A percentile compares a stretch with the other conserved stretches of the same genome.
Evolutionary conservation across 192 early-diverging fungal species (phyloP).

Genomic region (Rhizoclosmatium globosum): DNA sequence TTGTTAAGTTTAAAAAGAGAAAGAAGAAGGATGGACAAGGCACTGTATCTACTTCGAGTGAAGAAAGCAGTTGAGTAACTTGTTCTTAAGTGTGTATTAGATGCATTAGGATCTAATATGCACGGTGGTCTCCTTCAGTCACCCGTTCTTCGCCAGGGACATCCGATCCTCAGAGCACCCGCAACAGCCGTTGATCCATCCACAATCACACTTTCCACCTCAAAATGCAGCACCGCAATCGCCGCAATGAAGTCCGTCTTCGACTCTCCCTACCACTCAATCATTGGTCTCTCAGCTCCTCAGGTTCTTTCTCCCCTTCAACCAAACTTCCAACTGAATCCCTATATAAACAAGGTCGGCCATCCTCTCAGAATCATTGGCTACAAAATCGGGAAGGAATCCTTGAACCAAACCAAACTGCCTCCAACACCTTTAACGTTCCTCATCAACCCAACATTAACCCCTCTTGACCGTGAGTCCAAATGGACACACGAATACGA

Average conservation of each 20-base stretch:
- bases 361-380: constrained; percentile 57
- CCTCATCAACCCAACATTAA: constrained; percentile 56
- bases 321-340: neutral
- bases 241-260: constrained; percentile 45
- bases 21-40: constrained; percentile 20
- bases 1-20: neutral
- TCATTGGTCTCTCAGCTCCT: constrained; percentile 56
- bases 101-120: too few species aligned
- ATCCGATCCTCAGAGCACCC: constrained; percentile 27
- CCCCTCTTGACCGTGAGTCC: constrained; percentile 29
- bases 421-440: constrained; percentile 46
- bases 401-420: constrained; percentile 31
- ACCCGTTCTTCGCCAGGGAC: constrained; percentile 27
- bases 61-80: constrained; percentile 19
- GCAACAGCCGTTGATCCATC: neutral
- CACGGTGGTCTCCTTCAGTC: neutral
- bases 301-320: constrained; percentile 30
- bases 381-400: constrained; percentile 33
- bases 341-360: constrained; percentile 38
- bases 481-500: constrained; percentile 53
- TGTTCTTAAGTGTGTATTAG: neutral
- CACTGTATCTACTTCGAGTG: constrained; percentile 25
- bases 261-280: constrained; percentile 44
- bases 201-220: neutral
- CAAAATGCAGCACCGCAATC: constrained; percentile 7